Percentiles rank a stretch among this genome's conserved stretches.
Conservation (phyloP, 805 yeast genomes). For the Vanderwaltozyma polyspora region DNA sequence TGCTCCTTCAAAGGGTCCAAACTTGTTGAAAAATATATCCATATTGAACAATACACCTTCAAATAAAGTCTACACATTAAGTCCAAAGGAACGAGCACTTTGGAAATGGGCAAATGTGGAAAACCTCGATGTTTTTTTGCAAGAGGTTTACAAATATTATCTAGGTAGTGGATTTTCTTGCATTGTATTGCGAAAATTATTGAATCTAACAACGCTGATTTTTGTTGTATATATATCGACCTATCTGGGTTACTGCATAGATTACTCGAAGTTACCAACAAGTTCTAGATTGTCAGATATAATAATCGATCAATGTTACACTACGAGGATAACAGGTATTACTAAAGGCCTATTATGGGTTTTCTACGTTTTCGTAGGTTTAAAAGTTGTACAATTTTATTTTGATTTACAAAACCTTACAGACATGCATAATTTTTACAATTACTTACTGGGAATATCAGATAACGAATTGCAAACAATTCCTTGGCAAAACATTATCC, state of each 20-base stretch:
- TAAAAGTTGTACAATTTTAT: constrained; percentile 44
- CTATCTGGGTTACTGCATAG: constrained; percentile 72
- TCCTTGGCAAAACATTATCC: constrained; percentile 82
- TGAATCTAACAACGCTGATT: constrained; percentile 62
- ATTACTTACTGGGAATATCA: constrained; percentile 53
- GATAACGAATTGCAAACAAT: constrained; percentile 86
- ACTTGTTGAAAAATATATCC: constrained; percentile 15
- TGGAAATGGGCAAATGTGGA: constrained; percentile 97
- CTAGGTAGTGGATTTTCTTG: constrained; percentile 76
- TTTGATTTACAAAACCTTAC: constrained; percentile 54
- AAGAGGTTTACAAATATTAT: constrained; percentile 75
- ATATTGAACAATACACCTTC: constrained; percentile 19
- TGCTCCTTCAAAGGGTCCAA: constrained; percentile 12
- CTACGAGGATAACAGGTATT: constrained; percentile 33
- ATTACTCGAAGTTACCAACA: constrained; percentile 38
- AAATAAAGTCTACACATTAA: constrained; percentile 32
- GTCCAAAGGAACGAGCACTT: constrained; percentile 65
- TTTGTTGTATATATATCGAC: constrained; percentile 74
- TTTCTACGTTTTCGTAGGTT: constrained; percentile 40
- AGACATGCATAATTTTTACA: constrained; percentile 71
- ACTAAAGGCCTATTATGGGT: constrained; percentile 56
- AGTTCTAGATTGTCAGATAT: constrained; percentile 28
- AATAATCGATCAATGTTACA: constrained; percentile 29
- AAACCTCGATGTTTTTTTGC: constrained; percentile 76
- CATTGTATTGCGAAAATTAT: constrained; percentile 52